Evolutionary conservation across 116 monocot species (phyloP), one percentile per base, ranked within the genome.

Genomic region (Cymodocea nodosa): DNA sequence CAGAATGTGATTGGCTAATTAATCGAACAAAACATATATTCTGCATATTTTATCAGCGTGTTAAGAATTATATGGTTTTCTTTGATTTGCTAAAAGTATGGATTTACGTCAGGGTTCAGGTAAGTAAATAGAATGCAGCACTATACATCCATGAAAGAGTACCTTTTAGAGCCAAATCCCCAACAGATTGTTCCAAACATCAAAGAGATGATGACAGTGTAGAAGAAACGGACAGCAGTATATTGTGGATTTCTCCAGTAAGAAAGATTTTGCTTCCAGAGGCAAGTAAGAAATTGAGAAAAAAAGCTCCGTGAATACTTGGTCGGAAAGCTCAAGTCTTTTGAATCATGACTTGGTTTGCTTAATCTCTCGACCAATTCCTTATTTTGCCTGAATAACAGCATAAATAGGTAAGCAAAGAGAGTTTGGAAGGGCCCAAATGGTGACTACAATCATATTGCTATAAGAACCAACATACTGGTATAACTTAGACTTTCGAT

Each of bases 181-280:
- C 99, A 99, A 70, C 99, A 99, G 68, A 99, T 99, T 54, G 99
- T 87, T 71, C 99, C 99, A 69, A 99, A 92, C 92, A 99, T 99
- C 63, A 99, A 52, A n/a, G 99, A 99, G 63, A 99, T 99, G 37
- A 93, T 73, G 18, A 87, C 74, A 51, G 99, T 99, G 66, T 92
- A 99, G 77, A 99, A 99, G 77, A 99, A 89, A 50, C 99, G 89
- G 23, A 99, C 99, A 50, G 93, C 99, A 35, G 99, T 99, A 71
- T 99, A 99, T 62, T 92, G 93, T 68, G 99, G 99, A 63, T 99
- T 99, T 74, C 99, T 89, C 99, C 93, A 92, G 76, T 99, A 99
- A 22, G 99, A 99, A n/a, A 89, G 79, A 78, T 85, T 89, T 73
- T 92, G 92, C 76, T 99, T 99, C 99, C 99, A 99, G n/a, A 99